A percentile compares a stretch with the other conserved stretches of the same genome.
Evolutionary conservation across 345 rosid genomes (phyloP).

Genomic region (thale cress (Arabidopsis thaliana)): DNA sequence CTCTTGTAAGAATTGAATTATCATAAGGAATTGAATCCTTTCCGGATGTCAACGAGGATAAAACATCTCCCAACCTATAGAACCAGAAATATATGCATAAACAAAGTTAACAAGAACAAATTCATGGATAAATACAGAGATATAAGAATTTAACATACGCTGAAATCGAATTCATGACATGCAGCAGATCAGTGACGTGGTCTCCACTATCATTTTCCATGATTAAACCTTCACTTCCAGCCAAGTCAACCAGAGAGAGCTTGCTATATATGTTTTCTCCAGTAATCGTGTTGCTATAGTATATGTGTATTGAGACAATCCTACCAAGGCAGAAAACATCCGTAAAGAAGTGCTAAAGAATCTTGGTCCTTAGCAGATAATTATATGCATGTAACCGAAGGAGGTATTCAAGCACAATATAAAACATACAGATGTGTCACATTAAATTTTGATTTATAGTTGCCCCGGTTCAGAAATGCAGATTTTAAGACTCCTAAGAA

Average conservation of each 20-base stretch:
- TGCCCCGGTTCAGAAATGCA: slow-evolving; percentile 72
- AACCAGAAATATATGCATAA: slow-evolving; percentile 40
- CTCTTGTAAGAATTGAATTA: slow-evolving; percentile 79
- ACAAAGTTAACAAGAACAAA: slow-evolving; percentile 8
- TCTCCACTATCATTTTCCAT: slow-evolving; percentile 83
- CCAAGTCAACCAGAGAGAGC: slow-evolving; percentile 95
- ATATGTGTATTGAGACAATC: slow-evolving; percentile 78
- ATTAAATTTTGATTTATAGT: slow-evolving; percentile 58
- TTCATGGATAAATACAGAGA: slow-evolving; percentile 17
- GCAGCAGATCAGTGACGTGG: slow-evolving; percentile 85
- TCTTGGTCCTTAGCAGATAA: neutral
- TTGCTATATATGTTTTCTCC: slow-evolving; percentile 87
- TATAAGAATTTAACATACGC: slow-evolving; percentile 62
- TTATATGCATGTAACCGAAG: neutral
- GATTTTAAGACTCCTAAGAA: slow-evolving; percentile 73
- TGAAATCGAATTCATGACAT: slow-evolving; percentile 92
- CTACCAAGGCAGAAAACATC: slow-evolving; percentile 54
- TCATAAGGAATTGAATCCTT: slow-evolving; percentile 82
- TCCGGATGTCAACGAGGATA: slow-evolving; percentile 83
- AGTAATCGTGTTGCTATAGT: slow-evolving; percentile 74
- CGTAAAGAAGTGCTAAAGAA: slow-evolving; percentile 38
- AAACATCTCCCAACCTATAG: slow-evolving; percentile 95
- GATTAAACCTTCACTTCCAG: slow-evolving; percentile 89
- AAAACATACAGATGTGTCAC: slow-evolving; percentile 91
- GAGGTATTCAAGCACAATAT: slow-evolving; percentile 24